A percentile compares a stretch with the other conserved stretches of the same genome.
Evolutionary conservation across 345 rosid genomes (phyloP).

Genomic region (Euphorbia peplus): DNA sequence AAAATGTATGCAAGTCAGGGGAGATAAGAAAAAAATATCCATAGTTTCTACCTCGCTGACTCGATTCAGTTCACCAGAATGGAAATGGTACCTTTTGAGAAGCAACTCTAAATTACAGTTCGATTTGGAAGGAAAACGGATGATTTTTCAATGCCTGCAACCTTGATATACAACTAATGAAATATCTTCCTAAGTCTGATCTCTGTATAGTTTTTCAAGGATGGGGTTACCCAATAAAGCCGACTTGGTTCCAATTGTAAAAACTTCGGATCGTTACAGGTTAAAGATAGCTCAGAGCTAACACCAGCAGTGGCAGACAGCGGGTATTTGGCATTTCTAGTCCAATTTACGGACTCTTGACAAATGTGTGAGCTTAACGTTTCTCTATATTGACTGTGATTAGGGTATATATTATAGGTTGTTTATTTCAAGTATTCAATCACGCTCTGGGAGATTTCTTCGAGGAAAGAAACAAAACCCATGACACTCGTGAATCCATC

Average conservation of each 20-base stretch:
- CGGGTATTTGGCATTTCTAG: neutral
- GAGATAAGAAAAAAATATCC: neutral
- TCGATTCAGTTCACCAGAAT: neutral
- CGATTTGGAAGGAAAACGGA: neutral
- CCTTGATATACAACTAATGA: constrained; percentile 2
- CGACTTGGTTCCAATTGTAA: neutral
- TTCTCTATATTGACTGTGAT: neutral
- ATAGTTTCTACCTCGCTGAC: neutral
- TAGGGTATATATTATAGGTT: neutral
- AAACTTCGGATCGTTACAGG: constrained; percentile 1
- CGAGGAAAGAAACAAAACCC: constrained; percentile 96
- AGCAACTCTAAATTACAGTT: constrained; percentile 1
- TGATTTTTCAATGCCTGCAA: constrained; percentile 2
- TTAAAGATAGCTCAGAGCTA: neutral
- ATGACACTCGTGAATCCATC: constrained; percentile 73
- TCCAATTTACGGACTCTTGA: constrained; percentile 2
- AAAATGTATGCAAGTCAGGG: neutral
- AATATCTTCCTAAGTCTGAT: constrained; percentile 9
- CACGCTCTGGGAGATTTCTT: constrained; percentile 71
- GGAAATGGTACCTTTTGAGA: neutral
- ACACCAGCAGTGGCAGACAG: neutral
- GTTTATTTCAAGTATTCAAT: constrained; percentile 76
- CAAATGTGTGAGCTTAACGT: neutral
- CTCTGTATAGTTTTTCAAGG: constrained; percentile 1
- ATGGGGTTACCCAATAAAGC: constrained; percentile 3